A percentile compares a stretch with the other conserved stretches of the same genome.
phyloP scores from a whole-genome alignment of 768 basidiomycete species.

The Phanerochaete carnosa region DNA sequence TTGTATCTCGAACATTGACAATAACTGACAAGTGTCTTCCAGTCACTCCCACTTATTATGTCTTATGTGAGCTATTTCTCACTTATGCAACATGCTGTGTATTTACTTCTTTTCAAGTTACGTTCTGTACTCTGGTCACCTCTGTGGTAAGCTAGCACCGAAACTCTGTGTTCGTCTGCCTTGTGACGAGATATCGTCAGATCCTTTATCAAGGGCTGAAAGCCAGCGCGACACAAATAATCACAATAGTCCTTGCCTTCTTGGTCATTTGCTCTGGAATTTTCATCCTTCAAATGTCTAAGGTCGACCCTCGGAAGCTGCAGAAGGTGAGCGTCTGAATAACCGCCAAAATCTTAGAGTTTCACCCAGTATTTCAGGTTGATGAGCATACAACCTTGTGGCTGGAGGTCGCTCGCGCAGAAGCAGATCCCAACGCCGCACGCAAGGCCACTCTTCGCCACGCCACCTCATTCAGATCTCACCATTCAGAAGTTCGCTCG shows the following conservation, averaged over 20 bases:
- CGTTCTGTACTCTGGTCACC: slow-evolving; percentile 77
- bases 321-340: slow-evolving; percentile 27
- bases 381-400: slow-evolving; percentile 86
- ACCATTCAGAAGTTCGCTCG: slow-evolving; percentile 3
- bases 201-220: slow-evolving; percentile 86
- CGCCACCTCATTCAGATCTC: slow-evolving; percentile 16
- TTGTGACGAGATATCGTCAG: slow-evolving; percentile 28
- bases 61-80: slow-evolving; percentile 52
- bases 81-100: background rate
- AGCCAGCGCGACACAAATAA: slow-evolving; percentile 68
- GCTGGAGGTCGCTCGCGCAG: slow-evolving; percentile 70
- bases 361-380: slow-evolving; percentile 37
- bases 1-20: background rate
- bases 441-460: slow-evolving; percentile 17
- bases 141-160: slow-evolving; percentile 54
- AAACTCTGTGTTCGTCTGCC: background rate
- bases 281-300: slow-evolving; percentile 89
- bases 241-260: slow-evolving; percentile 88
- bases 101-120: slow-evolving; percentile 43
- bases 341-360: background rate
- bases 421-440: slow-evolving; percentile 26
- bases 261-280: slow-evolving; percentile 86
- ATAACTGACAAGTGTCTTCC: background rate
- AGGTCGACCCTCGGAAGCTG: slow-evolving; percentile 79
- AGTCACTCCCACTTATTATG: slow-evolving; percentile 85